Evolutionary conservation across 2,329 filamentous ascomycete genomes (phyloP), one percentile per base, ranked within the genome.

Genomic region (Gyromitra esculenta): DNA sequence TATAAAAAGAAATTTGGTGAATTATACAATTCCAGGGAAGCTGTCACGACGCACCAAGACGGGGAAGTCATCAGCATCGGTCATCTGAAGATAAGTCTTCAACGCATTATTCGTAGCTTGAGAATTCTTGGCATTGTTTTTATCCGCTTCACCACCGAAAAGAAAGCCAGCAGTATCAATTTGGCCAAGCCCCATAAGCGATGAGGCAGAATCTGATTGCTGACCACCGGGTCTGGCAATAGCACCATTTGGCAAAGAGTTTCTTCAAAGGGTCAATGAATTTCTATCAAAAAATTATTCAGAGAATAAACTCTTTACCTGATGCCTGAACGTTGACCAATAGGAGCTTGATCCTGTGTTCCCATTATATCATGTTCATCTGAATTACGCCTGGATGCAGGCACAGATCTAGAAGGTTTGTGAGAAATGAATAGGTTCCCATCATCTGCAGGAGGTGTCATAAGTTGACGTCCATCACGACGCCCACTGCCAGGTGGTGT

Each of bases 401-500:
- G 94, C 65, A 97, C 91, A 35, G 95, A 97, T 80, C 93, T 91
- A 11, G 93, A 95, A 15, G 93, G 69, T 35, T 76, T 80, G 41
- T 80, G 79, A 43, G 76, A 76, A 41, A 79, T 62, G 48, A 78
- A 73, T 3, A 75, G 73, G 56, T 56, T 93, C 92, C 45, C 93
- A 95, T 81, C 80, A 68, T 81, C 80, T 43, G 80, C 79, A 56
- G 80, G 80, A 37, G 57, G 91, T 91, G 81, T 97, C 87, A 85
- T 92, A 96, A 48, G 94, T 94, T 77, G 92, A 92, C 69, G 95
- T 95, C 78, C 94, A 89, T 83, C 94, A 94, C 56, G 93, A 92
- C 54, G 93, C 90, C 71, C 93, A 93, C 82, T 96, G 92, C 80
- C 92, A 90, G 81, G 90, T 90, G 72, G 92, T 90, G 81, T 97